phyloP scores from a whole-genome alignment of 2,329 filamentous ascomycete genomes.

The Periconia macrospinosa region DNA sequence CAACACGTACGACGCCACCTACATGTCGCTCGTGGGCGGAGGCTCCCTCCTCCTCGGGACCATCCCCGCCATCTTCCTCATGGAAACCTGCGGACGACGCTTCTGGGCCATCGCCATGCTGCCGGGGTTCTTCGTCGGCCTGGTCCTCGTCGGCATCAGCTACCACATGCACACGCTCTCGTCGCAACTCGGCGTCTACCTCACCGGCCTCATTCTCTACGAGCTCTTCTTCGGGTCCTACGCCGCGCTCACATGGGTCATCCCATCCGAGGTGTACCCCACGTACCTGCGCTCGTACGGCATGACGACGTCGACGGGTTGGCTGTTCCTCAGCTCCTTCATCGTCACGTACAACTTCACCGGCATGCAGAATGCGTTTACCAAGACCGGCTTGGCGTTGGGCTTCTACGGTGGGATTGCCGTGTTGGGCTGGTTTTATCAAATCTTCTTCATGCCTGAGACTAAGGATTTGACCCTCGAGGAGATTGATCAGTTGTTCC shows the following conservation, averaged over 20 bases:
- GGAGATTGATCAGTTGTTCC: constrained; percentile 71
- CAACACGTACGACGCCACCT: constrained; percentile 62
- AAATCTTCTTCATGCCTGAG: constrained; percentile 75
- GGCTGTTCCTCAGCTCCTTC: constrained; percentile 71
- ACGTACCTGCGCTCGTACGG: constrained; percentile 73
- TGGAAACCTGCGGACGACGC: constrained; percentile 72
- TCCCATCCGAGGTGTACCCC: constrained; percentile 69
- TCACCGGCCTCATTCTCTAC: constrained; percentile 62
- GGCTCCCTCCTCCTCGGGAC: constrained; percentile 68
- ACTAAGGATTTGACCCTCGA: constrained; percentile 70
- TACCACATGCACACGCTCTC: constrained; percentile 59
- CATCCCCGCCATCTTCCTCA: constrained; percentile 68
- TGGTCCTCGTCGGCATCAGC: constrained; percentile 66
- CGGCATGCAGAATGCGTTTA: constrained; percentile 70
- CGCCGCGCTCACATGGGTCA: constrained; percentile 39
- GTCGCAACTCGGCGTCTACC: constrained; percentile 61
- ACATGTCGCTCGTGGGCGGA: constrained; percentile 75
- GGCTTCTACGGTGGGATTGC: constrained; percentile 78
- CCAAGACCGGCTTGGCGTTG: constrained; percentile 64
- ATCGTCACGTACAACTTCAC: constrained; percentile 77
- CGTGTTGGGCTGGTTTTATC: constrained; percentile 70
- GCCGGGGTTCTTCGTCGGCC: constrained; percentile 70
- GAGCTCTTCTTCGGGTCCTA: constrained; percentile 42
- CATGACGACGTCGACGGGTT: constrained; percentile 70
- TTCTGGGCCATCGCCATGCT: constrained; percentile 76